Evolutionary conservation across 176 grass and related monocot genomes (phyloP).

Genomic region (Juncus effusus): DNA sequence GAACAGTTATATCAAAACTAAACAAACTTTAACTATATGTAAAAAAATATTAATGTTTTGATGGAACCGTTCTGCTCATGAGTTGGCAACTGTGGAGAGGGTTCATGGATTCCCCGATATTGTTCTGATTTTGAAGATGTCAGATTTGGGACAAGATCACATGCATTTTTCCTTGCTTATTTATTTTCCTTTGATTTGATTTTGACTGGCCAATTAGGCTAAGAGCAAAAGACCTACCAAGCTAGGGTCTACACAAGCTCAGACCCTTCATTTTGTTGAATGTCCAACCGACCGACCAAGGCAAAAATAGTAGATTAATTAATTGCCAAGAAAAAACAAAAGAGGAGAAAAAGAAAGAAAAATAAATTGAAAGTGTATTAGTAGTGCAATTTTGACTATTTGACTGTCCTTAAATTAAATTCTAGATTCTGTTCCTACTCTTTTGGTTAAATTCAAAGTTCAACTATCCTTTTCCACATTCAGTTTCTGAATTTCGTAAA

Average conservation of each 20-base stretch:
- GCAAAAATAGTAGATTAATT: background rate
- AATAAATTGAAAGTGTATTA: background rate
- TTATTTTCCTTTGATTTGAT: no score
- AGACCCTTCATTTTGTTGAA: no score
- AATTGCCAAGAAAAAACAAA: background rate
- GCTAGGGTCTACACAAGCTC: background rate
- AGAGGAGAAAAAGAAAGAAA: no score
- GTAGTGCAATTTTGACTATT: conserved; percentile 20
- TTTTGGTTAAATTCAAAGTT: no score
- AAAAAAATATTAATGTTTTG: no score
- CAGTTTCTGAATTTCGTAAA: no score
- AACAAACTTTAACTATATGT: no score
- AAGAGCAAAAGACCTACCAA: background rate
- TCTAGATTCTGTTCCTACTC: background rate
- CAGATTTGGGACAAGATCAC: conserved; percentile 21
- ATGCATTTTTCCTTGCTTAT: conserved; percentile 1
- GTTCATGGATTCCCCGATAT: background rate
- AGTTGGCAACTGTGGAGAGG: conserved; percentile 10
- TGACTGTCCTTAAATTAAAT: conserved; percentile 5
- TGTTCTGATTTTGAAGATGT: background rate
- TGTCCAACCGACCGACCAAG: background rate
- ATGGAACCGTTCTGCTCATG: background rate
- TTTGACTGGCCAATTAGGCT: background rate
- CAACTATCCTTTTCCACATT: no score
- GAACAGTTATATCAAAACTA: no score